Conservation (phyloP, 2,329 filamentous ascomycete genomes). For the Cladobotryum mycophilum region DNA sequence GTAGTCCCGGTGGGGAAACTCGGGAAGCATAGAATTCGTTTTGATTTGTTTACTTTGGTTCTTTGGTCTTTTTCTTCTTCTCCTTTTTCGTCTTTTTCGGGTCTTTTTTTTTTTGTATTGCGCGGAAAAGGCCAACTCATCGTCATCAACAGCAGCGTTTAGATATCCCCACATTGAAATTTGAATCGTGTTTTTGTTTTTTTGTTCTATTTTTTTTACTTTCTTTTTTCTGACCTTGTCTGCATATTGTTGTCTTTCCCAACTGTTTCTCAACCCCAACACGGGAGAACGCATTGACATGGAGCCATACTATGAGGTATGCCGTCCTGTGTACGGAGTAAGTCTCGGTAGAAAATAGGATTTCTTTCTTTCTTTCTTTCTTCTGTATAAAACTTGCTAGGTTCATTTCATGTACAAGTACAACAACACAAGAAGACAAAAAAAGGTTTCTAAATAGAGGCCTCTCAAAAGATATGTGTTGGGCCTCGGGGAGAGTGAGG, state of each 20-base stretch:
- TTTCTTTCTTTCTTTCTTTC: too few relatives aligned
- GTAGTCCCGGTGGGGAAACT: background rate
- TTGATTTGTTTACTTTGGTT: background rate
- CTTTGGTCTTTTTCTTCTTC: background rate
- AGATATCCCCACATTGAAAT: background rate
- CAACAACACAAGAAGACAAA: constrained; percentile 1
- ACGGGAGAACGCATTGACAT: too few relatives aligned
- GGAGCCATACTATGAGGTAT: too few relatives aligned
- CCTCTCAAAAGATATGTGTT: too few relatives aligned
- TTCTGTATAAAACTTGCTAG: too few relatives aligned
- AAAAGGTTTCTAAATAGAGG: background rate
- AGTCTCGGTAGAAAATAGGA: too few relatives aligned
- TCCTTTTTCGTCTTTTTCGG: background rate
- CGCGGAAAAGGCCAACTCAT: too few relatives aligned
- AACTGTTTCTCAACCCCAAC: too few relatives aligned
- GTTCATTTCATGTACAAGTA: too few relatives aligned
- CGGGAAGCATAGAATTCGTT: constrained; percentile 3
- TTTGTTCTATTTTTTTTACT: background rate
- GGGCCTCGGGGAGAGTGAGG: too few relatives aligned
- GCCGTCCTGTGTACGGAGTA: too few relatives aligned
- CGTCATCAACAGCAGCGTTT: constrained; percentile 1
- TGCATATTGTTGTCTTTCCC: background rate
- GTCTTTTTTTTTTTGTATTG: background rate
- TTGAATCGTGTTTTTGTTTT: background rate
- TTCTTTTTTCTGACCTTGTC: background rate